phyloP scores from a whole-genome alignment of 2,329 filamentous ascomycete genomes.

The Colletotrichum sp. region DNA sequence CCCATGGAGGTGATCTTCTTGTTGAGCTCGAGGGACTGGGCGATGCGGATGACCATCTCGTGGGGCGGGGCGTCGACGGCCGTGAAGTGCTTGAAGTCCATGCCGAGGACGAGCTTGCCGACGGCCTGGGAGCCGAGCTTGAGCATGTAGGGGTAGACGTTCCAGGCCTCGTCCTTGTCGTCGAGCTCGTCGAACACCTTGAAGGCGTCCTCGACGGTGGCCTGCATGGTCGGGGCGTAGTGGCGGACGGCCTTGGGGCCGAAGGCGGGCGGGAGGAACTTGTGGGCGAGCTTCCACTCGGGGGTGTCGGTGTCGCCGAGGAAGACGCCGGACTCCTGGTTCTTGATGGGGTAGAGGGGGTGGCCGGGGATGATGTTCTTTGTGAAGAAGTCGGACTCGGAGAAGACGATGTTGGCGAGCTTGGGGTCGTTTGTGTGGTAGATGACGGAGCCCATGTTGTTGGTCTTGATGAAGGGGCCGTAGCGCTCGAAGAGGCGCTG shows the following conservation, averaged over 20 bases:
- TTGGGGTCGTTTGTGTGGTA: conserved; percentile 58
- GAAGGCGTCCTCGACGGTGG: conserved; percentile 55
- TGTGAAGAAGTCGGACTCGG: conserved; percentile 57
- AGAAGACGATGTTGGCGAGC: conserved; percentile 49
- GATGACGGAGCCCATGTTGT: conserved; percentile 52
- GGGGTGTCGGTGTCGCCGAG: conserved; percentile 55
- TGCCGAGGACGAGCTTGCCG: conserved; percentile 47
- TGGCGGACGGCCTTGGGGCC: conserved; percentile 65
- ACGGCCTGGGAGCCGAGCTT: conserved; percentile 53
- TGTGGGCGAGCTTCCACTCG: conserved; percentile 59
- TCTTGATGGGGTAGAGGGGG: conserved; percentile 48
- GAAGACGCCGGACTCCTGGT: conserved; percentile 47
- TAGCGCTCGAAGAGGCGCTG: conserved; percentile 58
- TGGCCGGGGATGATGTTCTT: conserved; percentile 58
- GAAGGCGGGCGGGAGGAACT: conserved; percentile 65
- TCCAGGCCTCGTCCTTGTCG: conserved; percentile 48
- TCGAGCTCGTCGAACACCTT: conserved; percentile 57
- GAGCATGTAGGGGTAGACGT: conserved; percentile 55
- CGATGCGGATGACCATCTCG: conserved; percentile 56
- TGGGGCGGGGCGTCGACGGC: conserved; percentile 51
- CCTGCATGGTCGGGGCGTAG: conserved; percentile 65
- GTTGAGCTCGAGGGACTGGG: conserved; percentile 57
- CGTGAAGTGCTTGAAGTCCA: conserved; percentile 51
- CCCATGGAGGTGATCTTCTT: conserved; percentile 62
- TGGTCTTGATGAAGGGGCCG: conserved; percentile 57